phyloP scores from a whole-genome alignment of 805 yeast genomes.

The Barnettozyma vustinii region DNA sequence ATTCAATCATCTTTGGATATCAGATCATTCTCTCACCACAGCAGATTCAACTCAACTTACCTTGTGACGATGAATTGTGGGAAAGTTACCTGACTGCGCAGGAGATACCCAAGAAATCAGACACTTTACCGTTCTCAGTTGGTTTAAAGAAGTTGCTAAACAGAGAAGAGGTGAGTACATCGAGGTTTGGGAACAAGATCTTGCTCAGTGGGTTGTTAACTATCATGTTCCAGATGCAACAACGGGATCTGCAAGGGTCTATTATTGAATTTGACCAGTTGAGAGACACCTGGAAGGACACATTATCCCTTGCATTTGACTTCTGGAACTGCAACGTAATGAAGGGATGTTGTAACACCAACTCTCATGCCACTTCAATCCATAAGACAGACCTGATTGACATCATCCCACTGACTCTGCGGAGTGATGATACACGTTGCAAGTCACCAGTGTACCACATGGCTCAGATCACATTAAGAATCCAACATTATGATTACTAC shows the following conservation, averaged over 20 bases:
- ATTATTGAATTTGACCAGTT: constrained; percentile 37
- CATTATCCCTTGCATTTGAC: constrained; percentile 64
- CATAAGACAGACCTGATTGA: constrained; percentile 17
- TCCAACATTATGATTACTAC: constrained; percentile 73
- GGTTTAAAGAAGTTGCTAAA: constrained; percentile 55
- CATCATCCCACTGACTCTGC: constrained; percentile 18
- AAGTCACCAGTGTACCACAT: constrained; percentile 66
- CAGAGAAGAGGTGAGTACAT: constrained; percentile 39
- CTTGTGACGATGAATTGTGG: constrained; percentile 62
- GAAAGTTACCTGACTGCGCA: constrained; percentile 31
- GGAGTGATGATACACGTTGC: constrained; percentile 43
- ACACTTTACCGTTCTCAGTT: constrained; percentile 41
- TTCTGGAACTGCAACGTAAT: constrained; percentile 53
- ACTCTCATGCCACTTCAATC: constrained; percentile 14
- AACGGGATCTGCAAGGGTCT: constrained; percentile 58
- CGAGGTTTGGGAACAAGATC: constrained; percentile 61
- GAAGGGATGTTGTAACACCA: constrained; percentile 28
- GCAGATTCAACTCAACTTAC: constrained; percentile 56
- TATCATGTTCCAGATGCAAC: constrained; percentile 67
- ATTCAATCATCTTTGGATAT: constrained; percentile 76
- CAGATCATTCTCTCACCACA: constrained; percentile 51
- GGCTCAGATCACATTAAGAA: constrained; percentile 65
- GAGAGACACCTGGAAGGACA: constrained; percentile 61
- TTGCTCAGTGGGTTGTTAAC: constrained; percentile 63
- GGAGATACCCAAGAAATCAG: constrained; percentile 24